phyloP scores from a whole-genome alignment of 208 protist species.

The Wallacemonas sp. region DNA sequence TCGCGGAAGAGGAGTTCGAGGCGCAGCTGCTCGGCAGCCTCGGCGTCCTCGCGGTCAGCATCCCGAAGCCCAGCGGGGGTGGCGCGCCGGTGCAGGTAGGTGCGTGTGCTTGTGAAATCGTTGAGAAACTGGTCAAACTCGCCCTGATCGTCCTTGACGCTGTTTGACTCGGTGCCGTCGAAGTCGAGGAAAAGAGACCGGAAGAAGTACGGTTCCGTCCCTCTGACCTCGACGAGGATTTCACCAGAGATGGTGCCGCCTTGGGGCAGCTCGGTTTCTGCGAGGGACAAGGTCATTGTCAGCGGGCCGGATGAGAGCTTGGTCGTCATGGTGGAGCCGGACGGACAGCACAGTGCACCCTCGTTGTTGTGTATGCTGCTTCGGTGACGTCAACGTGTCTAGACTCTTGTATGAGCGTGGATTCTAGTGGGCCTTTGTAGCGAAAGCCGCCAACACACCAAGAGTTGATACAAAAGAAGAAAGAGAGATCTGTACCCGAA shows the following conservation, averaged over 20 bases:
- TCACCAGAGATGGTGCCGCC: conserved; percentile 31
- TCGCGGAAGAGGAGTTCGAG: conserved; percentile 51
- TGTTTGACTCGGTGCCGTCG: conserved; percentile 40
- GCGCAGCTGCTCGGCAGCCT: conserved; percentile 40
- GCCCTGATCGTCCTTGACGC: conserved; percentile 57
- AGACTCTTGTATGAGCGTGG: background rate
- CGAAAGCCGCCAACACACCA: background rate
- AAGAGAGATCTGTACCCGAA: background rate
- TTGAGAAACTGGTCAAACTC: conserved; percentile 59
- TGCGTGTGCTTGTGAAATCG: conserved; percentile 50
- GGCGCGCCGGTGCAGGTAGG: conserved; percentile 57
- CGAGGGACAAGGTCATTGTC: conserved; percentile 13
- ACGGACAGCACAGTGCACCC: too few species aligned
- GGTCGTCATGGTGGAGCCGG: background rate
- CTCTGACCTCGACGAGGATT: conserved; percentile 24
- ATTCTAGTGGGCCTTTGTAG: background rate
- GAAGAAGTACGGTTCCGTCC: conserved; percentile 33
- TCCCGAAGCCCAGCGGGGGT: conserved; percentile 46
- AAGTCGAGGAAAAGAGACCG: conserved; percentile 31
- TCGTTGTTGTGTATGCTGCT: too few species aligned
- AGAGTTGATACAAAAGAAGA: background rate
- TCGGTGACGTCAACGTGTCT: background rate
- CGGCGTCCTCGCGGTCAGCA: conserved; percentile 31
- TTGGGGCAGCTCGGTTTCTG: conserved; percentile 31
- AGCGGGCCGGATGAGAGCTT: conserved; percentile 4